A percentile compares a stretch with the other conserved stretches of the same genome.
Conservation (phyloP, 2,329 filamentous ascomycete species). For the Fusarium austroafricanum region DNA sequence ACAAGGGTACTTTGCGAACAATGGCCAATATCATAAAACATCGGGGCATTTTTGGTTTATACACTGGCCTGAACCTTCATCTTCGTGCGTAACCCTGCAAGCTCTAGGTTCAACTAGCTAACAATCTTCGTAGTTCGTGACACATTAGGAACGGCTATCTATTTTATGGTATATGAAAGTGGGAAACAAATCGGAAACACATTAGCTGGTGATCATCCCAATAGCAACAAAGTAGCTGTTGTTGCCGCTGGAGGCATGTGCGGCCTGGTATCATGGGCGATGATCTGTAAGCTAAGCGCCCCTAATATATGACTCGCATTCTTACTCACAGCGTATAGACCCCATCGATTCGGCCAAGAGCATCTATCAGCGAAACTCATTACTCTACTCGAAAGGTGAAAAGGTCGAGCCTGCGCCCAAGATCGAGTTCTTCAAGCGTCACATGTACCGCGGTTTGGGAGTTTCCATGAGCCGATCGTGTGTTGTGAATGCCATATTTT, state of each 20-base stretch:
- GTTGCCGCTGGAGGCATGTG: constrained; percentile 83
- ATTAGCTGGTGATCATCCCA: constrained; percentile 74
- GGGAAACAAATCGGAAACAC: constrained; percentile 84
- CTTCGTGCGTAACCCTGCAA: constrained; percentile 67
- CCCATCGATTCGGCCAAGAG: constrained; percentile 86
- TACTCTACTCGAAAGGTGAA: constrained; percentile 75
- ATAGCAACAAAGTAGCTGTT: constrained; percentile 83
- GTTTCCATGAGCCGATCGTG: constrained; percentile 87
- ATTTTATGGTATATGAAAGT: constrained; percentile 91
- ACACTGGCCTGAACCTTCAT: constrained; percentile 84
- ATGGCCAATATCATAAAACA: constrained; percentile 82
- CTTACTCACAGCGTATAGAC: constrained; percentile 54
- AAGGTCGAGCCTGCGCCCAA: constrained; percentile 73
- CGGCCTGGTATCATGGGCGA: constrained; percentile 84
- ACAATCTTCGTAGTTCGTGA: constrained; percentile 72
- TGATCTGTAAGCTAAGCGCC: constrained; percentile 73
- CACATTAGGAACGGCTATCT: constrained; percentile 84
- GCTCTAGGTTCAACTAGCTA: neutral
- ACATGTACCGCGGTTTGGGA: constrained; percentile 85
- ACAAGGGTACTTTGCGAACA: constrained; percentile 81
- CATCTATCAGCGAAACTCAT: constrained; percentile 84
- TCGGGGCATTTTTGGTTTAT: constrained; percentile 77
- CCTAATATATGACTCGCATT: neutral
- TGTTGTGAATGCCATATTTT: constrained; percentile 89
- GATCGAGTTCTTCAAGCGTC: constrained; percentile 80